Evolutionary conservation across 108 stramenopile species (phyloP).

Genomic region (Skeletonema marinoi): DNA sequence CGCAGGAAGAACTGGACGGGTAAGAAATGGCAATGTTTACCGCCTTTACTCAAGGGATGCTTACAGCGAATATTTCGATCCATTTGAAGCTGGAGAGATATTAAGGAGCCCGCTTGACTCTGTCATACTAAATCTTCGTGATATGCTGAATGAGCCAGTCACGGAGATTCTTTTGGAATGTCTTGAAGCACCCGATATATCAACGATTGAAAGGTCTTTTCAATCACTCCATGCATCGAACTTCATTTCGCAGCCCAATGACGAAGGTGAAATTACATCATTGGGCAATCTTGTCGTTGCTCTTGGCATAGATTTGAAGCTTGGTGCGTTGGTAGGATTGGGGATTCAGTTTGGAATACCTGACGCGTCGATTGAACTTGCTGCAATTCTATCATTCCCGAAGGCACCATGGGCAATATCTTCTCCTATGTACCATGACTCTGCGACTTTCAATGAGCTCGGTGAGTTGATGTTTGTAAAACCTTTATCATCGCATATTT

Average conservation of each 20-base stretch:
- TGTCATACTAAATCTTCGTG: constrained; percentile 70
- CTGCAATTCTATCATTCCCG: constrained; percentile 73
- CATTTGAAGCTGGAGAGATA: constrained; percentile 85
- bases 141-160: constrained; percentile 77
- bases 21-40: constrained; percentile 89
- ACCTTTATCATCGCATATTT: neutral
- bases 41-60: constrained; percentile 79
- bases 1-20: constrained; percentile 90
- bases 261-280: constrained; percentile 69
- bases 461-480: constrained; percentile 2
- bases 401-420: constrained; percentile 82
- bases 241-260: constrained; percentile 64
- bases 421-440: constrained; percentile 65
- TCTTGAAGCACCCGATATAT: constrained; percentile 79
- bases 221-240: constrained; percentile 64
- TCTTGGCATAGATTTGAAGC: constrained; percentile 74
- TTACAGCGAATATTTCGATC: constrained; percentile 63
- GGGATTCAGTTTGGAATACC: constrained; percentile 88
- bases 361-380: constrained; percentile 82
- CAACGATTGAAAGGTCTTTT: constrained; percentile 80
- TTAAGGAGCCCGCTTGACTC: constrained; percentile 79
- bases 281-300: constrained; percentile 76
- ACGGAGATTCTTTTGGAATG: constrained; percentile 71
- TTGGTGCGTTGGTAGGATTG: constrained; percentile 82
- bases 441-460: constrained; percentile 55